A percentile compares a stretch with the other conserved stretches of the same genome.
These are phyloP conservation scores for Pleoardoris graminearum DNA, from an alignment of 2,329 filamentous ascomycete species.

Conservation along the genomic window DNA sequence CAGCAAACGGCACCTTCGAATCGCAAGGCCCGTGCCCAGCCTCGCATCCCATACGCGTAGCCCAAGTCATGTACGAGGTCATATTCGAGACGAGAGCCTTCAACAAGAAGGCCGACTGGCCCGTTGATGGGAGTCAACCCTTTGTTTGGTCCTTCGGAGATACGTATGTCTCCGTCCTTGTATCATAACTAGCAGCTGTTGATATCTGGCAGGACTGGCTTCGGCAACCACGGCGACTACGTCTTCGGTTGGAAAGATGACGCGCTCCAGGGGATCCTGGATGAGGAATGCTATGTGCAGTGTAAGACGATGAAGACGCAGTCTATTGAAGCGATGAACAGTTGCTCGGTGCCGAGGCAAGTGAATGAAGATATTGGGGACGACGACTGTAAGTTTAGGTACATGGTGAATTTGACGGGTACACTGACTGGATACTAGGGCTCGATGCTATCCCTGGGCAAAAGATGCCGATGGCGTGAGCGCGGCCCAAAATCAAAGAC, in stretches of 20 bases:
- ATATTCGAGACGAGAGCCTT: constrained; percentile 45
- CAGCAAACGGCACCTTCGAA: constrained; percentile 29
- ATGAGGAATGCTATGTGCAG: constrained; percentile 44
- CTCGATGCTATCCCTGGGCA: neutral
- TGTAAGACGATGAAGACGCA: constrained; percentile 52
- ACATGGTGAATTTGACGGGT: neutral
- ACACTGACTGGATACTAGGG: neutral
- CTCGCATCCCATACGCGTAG: constrained; percentile 48
- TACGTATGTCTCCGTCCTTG: constrained; percentile 38
- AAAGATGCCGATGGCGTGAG: neutral
- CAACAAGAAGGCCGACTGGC: constrained; percentile 27
- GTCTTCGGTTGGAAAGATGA: constrained; percentile 58
- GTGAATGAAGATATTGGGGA: constrained; percentile 55
- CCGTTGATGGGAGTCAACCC: constrained; percentile 36
- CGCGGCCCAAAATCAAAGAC: too few relatives aligned
- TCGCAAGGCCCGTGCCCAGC: constrained; percentile 55
- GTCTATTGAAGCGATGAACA: constrained; percentile 51
- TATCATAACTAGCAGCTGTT: neutral
- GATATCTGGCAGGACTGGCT: constrained; percentile 41
- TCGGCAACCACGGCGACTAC: constrained; percentile 58
- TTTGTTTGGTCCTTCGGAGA: constrained; percentile 40
- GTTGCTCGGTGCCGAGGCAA: constrained; percentile 51
- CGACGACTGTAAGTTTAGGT: constrained; percentile 15
- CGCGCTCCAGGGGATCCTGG: constrained; percentile 49
- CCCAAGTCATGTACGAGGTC: constrained; percentile 33